Evolutionary conservation across 441 rosid genomes (phyloP).

Genomic region (Erodium texanum): DNA sequence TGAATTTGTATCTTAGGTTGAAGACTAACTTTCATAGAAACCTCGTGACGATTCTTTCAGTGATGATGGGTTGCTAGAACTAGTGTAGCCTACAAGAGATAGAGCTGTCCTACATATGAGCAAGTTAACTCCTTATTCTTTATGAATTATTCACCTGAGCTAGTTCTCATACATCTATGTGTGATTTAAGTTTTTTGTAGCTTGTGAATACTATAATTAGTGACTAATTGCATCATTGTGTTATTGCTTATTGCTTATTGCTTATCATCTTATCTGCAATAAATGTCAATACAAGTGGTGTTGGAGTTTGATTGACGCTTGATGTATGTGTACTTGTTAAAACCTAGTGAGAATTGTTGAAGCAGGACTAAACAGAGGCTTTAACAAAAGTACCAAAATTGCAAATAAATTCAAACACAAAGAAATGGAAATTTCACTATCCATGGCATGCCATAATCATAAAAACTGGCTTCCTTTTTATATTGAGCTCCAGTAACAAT

Average conservation of each 20-base stretch:
- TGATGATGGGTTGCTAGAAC: neutral
- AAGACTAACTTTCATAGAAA: neutral
- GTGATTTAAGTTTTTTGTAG: neutral
- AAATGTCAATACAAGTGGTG: no score
- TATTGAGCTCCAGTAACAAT: neutral
- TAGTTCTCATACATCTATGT: neutral
- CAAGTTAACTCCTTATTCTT: no score
- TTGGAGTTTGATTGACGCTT: no score
- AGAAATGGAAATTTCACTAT: neutral
- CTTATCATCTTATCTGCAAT: no score
- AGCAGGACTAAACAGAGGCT: neutral
- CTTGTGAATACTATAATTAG: neutral
- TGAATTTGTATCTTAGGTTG: neutral
- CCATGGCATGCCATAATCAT: neutral
- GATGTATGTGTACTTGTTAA: no score
- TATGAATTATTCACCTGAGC: neutral
- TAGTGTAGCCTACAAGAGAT: neutral
- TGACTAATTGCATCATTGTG: no score
- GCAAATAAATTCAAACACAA: neutral
- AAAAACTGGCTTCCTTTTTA: no score
- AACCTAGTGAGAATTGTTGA: neutral
- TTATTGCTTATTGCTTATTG: no score
- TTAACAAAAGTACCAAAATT: no score
- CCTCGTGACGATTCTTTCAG: neutral
- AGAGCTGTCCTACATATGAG: neutral